Evolutionary conservation across 306 rosid genomes (phyloP), one percentile per base, ranked within the genome.

Genomic region (Fragaria ananassa): DNA sequence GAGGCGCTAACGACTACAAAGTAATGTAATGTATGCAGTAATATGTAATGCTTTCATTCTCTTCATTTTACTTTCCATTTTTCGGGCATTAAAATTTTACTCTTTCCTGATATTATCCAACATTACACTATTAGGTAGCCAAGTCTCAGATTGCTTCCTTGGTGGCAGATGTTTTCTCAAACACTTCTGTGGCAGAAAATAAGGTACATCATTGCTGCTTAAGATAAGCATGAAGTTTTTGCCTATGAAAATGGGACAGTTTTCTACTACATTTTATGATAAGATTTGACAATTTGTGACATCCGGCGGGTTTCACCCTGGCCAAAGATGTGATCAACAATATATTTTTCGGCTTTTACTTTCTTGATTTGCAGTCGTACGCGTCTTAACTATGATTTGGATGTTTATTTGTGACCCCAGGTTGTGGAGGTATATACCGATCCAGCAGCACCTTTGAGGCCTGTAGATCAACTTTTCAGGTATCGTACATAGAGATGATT

Each of bases 1-100:
- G 82, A 9, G 72, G 87, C 78, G 85, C 83, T 34, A 87, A 80
- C 97, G 99, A 95, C 97, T 92, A 87, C 93, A 95, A 95, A 95
- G 99, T 95, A 95, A 95, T 95, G 98, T 89, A 95, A 95, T 94
- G 98, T 91, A 91, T 93, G 97, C 93, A 73, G 82, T 88, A 87
- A 63, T 78, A 73, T 72, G 74, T 51, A 78, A 42, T 50, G 51
- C n/a, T n/a, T 83, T 58, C 21, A 12, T 58, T 25, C 35, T 37
- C 45, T 18, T 68, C 69, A 64, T 13, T 74, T 72, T 51, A 10
- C 25, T 41, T 54, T 39, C 6, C 3, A 44, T 65, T 39, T 31
- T 72, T 53, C 44, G 11, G 63, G 18, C 61, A 29, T 21, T 10
- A 57, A 69, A 63, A 25, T 13, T 74, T 74, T 21, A 29, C 12